These are phyloP conservation scores for Westerdykella aurantiaca DNA, from an alignment of 2,329 filamentous ascomycete species.

Conservation along the genomic window DNA sequence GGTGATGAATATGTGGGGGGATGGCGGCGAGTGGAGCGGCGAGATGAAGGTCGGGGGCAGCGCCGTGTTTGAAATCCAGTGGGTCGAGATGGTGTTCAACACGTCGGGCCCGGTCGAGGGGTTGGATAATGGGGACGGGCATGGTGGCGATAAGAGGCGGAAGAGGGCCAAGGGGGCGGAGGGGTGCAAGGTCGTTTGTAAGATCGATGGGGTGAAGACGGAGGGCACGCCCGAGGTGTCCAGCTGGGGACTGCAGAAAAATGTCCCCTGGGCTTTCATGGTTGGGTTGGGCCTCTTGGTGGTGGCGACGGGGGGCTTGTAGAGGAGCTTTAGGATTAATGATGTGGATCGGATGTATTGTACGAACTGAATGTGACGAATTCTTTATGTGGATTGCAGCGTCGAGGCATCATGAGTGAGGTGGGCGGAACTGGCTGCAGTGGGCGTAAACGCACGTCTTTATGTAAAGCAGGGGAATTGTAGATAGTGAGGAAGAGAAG, in stretches of 20 bases:
- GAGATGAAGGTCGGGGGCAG: constrained; percentile 49
- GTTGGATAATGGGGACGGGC: constrained; percentile 6
- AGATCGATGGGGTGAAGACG: constrained; percentile 33
- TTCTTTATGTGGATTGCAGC: background rate
- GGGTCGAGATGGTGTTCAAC: constrained; percentile 56
- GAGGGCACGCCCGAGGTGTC: constrained; percentile 29
- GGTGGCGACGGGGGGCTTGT: too few relatives aligned
- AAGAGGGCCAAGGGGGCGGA: constrained; percentile 12
- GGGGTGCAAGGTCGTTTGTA: constrained; percentile 33
- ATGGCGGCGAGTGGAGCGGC: constrained; percentile 56
- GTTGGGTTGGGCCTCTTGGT: too few relatives aligned
- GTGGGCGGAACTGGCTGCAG: too few relatives aligned
- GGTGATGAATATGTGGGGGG: constrained; percentile 57
- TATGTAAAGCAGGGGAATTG: too few relatives aligned
- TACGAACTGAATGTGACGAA: background rate
- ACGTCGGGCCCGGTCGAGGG: constrained; percentile 32
- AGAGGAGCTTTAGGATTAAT: background rate
- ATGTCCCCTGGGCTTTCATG: too few relatives aligned
- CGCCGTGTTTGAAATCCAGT: constrained; percentile 56
- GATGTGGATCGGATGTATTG: background rate
- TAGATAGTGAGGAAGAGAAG: too few relatives aligned
- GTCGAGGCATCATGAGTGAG: too few relatives aligned
- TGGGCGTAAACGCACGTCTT: too few relatives aligned
- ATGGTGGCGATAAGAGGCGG: constrained; percentile 11
- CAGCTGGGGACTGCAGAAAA: too few relatives aligned